Evolutionary conservation across 768 basidiomycete species (phyloP).

Genomic region (Steccherinum ochraceum): DNA sequence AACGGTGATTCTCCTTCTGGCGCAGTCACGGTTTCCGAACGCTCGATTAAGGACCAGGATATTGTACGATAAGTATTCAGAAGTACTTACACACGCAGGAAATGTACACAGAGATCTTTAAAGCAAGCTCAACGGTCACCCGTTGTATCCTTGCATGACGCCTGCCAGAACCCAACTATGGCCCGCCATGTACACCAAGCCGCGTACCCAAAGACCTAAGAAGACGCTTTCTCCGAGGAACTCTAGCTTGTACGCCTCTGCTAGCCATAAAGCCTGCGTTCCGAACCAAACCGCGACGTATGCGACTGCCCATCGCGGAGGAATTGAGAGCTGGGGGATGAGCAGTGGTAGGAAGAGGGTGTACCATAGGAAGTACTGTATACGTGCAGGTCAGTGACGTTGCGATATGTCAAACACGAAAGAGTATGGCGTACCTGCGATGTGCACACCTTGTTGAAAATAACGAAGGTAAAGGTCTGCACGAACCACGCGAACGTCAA

Average conservation of each 20-base stretch:
- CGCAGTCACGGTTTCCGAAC: no score
- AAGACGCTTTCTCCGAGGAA: slow-evolving; percentile 77
- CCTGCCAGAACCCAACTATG: slow-evolving; percentile 76
- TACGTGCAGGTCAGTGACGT: background rate
- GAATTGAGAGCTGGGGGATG: slow-evolving; percentile 57
- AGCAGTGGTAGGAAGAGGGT: slow-evolving; percentile 82
- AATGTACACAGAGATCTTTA: background rate
- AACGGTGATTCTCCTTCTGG: background rate
- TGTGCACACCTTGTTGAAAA: slow-evolving; percentile 98
- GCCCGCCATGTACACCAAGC: slow-evolving; percentile 65
- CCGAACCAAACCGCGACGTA: slow-evolving; percentile 62
- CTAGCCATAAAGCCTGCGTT: slow-evolving; percentile 83
- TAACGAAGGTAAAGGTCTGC: slow-evolving; percentile 86
- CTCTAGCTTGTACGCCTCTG: slow-evolving; percentile 87
- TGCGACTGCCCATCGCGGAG: slow-evolving; percentile 31
- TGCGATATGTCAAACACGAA: no score
- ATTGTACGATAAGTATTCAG: slow-evolving; percentile 1
- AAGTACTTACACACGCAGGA: background rate
- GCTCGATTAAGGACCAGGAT: no score
- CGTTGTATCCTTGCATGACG: slow-evolving; percentile 46
- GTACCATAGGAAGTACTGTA: slow-evolving; percentile 99
- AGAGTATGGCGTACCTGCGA: slow-evolving; percentile 62
- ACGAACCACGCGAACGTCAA: slow-evolving; percentile 85
- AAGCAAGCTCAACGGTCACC: background rate
- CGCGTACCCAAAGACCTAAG: slow-evolving; percentile 69